A percentile compares a stretch with the other conserved stretches of the same genome.
These are phyloP conservation scores for Boechera divaricarpa DNA, from an alignment of 345 rosid species.

Conservation along the genomic window DNA sequence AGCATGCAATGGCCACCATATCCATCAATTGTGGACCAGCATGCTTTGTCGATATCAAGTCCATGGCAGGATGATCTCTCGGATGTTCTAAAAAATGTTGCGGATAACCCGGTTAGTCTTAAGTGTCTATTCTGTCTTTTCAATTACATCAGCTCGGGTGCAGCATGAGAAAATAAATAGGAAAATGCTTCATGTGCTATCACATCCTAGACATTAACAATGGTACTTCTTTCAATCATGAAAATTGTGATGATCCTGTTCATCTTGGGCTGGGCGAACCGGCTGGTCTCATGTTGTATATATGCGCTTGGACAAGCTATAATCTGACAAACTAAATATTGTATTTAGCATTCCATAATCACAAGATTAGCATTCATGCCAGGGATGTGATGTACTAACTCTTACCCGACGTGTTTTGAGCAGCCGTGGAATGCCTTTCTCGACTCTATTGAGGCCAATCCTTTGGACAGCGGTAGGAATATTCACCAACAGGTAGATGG, in stretches of 20 bases:
- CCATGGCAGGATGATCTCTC: slow-evolving; percentile 57
- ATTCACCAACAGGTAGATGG: slow-evolving; percentile 42
- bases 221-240: slow-evolving; percentile 8
- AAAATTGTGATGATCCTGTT: slow-evolving; percentile 14
- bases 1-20: slow-evolving; percentile 60
- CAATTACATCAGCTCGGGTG: not conserved
- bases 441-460: slow-evolving; percentile 45
- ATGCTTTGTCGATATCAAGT: slow-evolving; percentile 51
- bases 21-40: slow-evolving; percentile 49
- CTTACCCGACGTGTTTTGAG: slow-evolving; percentile 32
- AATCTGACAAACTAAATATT: slow-evolving; percentile 27
- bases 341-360: slow-evolving; percentile 19
- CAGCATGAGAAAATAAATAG: slow-evolving; percentile 8
- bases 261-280: slow-evolving; percentile 24
- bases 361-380: slow-evolving; percentile 16
- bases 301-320: slow-evolving; percentile 7
- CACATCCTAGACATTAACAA: slow-evolving; percentile 20
- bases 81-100: slow-evolving; percentile 44
- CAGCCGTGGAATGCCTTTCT: slow-evolving; percentile 91
- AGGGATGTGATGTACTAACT: slow-evolving; percentile 18
- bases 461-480: slow-evolving; percentile 49
- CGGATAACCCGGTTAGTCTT: slow-evolving; percentile 57
- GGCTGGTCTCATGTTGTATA: slow-evolving; percentile 25
- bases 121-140: slow-evolving; percentile 18
- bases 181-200: slow-evolving; percentile 11